Evolutionary conservation across 2,329 filamentous ascomycete genomes (phyloP).

Genomic region (Elsinoe arachidis): DNA sequence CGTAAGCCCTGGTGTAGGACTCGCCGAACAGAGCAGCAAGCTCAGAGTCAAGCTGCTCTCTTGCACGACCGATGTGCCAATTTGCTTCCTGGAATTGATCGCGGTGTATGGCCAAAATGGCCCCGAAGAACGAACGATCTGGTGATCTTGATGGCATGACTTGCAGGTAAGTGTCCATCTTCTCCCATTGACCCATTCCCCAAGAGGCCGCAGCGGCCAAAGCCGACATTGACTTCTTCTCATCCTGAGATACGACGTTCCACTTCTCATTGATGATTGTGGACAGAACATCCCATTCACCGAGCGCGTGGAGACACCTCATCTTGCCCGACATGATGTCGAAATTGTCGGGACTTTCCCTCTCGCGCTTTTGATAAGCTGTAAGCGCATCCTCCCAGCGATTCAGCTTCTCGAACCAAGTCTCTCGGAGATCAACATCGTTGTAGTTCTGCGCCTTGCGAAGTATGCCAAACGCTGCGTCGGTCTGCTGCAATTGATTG

Average conservation of each 20-base stretch:
- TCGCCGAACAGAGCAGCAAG: conserved; percentile 94
- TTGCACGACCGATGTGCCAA: conserved; percentile 80
- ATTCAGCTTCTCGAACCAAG: conserved; percentile 97
- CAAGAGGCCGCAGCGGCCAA: conserved; percentile 92
- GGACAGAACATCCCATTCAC: conserved; percentile 93
- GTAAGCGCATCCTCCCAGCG: conserved; percentile 94
- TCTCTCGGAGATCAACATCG: conserved; percentile 93
- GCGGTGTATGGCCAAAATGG: conserved; percentile 86
- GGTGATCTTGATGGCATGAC: conserved; percentile 92
- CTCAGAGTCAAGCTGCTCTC: conserved; percentile 90
- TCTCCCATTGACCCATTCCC: conserved; percentile 93
- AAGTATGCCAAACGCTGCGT: conserved; percentile 95
- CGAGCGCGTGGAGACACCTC: conserved; percentile 92
- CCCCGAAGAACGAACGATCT: conserved; percentile 94
- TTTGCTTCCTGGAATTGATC: conserved; percentile 91
- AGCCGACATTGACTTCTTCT: conserved; percentile 83
- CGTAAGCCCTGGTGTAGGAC: conserved; percentile 94
- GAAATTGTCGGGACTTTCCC: conserved; percentile 60
- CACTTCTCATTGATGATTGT: conserved; percentile 85
- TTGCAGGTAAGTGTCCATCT: conserved; percentile 93
- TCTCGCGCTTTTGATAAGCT: conserved; percentile 82
- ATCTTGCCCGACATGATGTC: conserved; percentile 99
- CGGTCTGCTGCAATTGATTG: conserved; percentile 97
- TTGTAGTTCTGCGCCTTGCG: conserved; percentile 92
- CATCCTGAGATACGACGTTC: conserved; percentile 78